phyloP scores from a whole-genome alignment of 352 stramenopile genomes.

The Globisporangium iwayamae region DNA sequence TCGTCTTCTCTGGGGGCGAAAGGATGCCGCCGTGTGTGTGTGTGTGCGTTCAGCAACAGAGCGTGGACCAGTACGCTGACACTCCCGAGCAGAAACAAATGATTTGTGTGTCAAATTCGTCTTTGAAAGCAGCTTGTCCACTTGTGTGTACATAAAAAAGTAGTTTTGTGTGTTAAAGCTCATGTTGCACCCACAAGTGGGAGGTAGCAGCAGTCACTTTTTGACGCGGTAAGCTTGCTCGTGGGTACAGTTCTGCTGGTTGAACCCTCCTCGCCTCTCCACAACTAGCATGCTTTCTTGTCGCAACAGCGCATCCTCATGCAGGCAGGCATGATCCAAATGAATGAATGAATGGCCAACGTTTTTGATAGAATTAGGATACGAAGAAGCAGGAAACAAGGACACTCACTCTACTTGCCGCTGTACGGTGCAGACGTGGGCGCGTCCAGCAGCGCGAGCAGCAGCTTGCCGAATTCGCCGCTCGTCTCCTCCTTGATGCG shows the following conservation, averaged over 20 bases:
- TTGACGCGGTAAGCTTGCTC: background rate
- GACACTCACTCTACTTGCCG: background rate
- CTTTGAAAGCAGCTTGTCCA: background rate
- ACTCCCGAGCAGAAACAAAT: background rate
- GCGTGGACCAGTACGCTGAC: background rate
- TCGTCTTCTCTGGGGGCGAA: background rate
- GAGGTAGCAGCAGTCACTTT: background rate
- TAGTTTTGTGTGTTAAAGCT: background rate
- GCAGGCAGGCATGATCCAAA: background rate
- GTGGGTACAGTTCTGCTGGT: background rate
- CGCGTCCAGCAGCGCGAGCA: conserved; percentile 52
- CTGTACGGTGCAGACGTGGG: conserved; percentile 16
- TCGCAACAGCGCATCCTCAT: background rate
- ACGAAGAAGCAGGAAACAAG: background rate
- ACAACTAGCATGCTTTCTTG: background rate
- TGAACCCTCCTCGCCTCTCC: background rate
- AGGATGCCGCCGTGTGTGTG: background rate
- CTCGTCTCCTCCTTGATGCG: conserved; percentile 49
- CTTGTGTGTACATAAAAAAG: background rate
- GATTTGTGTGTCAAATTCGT: background rate
- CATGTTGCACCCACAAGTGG: background rate
- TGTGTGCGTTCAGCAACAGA: no score
- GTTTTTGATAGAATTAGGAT: background rate
- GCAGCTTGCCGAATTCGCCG: conserved; percentile 61
- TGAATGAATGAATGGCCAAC: background rate